Evolutionary conservation across 768 basidiomycete species (phyloP).

Genomic region (Boletus pseudopeckii): DNA sequence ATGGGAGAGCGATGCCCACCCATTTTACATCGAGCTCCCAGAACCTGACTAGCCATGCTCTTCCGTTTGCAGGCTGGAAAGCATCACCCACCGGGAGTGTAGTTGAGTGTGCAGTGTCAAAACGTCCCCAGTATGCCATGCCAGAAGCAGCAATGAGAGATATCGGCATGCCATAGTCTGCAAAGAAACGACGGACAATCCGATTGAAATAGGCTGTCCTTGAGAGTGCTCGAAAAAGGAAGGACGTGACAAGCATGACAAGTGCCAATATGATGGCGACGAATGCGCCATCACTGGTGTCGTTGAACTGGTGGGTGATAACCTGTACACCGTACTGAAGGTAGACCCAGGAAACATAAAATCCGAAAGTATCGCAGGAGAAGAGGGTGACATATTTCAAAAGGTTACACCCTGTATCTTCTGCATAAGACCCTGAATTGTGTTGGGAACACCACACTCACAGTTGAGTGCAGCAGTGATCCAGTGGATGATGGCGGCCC

Average conservation of each 20-base stretch:
- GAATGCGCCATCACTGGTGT: slow-evolving; percentile 44
- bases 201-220: slow-evolving; percentile 66
- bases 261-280: slow-evolving; percentile 73
- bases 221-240: slow-evolving; percentile 68
- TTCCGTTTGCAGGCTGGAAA: slow-evolving; percentile 66
- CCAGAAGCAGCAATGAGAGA: slow-evolving; percentile 71
- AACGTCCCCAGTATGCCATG: slow-evolving; percentile 84
- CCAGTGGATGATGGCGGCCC: slow-evolving; percentile 87
- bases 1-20: slow-evolving; percentile 86
- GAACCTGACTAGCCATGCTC: slow-evolving; percentile 83
- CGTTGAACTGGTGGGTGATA: slow-evolving; percentile 63
- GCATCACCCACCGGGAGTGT: slow-evolving; percentile 69
- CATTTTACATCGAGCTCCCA: slow-evolving; percentile 88
- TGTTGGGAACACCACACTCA: slow-evolving; percentile 29
- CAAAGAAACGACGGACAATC: slow-evolving; percentile 68
- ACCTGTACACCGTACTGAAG: slow-evolving; percentile 89
- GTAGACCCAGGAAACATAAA: slow-evolving; percentile 89
- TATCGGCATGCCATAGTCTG: slow-evolving; percentile 91
- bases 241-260: slow-evolving; percentile 71
- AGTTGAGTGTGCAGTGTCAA: slow-evolving; percentile 54
- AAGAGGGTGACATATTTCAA: slow-evolving; percentile 86
- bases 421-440: background rate
- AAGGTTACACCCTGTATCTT: slow-evolving; percentile 66
- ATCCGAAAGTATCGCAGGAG: slow-evolving; percentile 90
- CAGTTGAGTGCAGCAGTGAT: slow-evolving; percentile 77